Evolutionary conservation across 192 early-diverging fungal species (phyloP).

Genomic region (Rhizophagus sp.): DNA sequence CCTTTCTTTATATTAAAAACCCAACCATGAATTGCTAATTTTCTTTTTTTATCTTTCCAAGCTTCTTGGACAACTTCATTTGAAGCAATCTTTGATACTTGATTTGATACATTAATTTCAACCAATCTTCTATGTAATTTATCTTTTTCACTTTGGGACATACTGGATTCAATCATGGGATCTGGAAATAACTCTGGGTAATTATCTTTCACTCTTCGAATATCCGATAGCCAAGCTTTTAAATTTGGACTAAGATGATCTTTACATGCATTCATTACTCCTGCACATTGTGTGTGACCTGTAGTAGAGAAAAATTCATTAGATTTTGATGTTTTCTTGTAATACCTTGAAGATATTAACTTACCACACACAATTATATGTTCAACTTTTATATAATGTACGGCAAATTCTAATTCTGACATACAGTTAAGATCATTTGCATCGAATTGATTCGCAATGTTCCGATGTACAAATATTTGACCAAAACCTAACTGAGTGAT

Average conservation of each 20-base stretch:
- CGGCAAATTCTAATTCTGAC: conserved; percentile 91
- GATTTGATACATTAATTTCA: not conserved
- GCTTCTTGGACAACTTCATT: conserved; percentile 16
- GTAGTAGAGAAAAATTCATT: too few species aligned
- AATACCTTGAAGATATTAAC: not conserved
- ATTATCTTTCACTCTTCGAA: not conserved
- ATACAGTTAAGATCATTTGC: conserved; percentile 79
- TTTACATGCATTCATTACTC: not conserved
- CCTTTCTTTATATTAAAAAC: conserved; percentile 14
- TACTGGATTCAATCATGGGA: not conserved
- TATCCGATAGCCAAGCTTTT: conserved; percentile 4
- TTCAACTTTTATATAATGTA: conserved; percentile 88
- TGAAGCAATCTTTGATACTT: conserved; percentile 12
- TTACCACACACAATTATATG: conserved; percentile 90
- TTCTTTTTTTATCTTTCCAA: conserved; percentile 8
- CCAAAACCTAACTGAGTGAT: conserved; percentile 71
- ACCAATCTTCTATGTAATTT: not conserved
- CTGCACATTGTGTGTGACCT: conserved; percentile 14
- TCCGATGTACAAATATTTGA: conserved; percentile 94
- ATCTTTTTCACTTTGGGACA: not conserved
- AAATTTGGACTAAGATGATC: not conserved
- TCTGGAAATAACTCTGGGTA: not conserved
- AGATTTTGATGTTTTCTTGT: too few species aligned
- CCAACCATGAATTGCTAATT: conserved; percentile 20
- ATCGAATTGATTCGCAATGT: conserved; percentile 91